These are phyloP conservation scores for Kalmanozyma brasiliensis DNA, from an alignment of 1,284 basidiomycete genomes.

Conservation along the genomic window DNA sequence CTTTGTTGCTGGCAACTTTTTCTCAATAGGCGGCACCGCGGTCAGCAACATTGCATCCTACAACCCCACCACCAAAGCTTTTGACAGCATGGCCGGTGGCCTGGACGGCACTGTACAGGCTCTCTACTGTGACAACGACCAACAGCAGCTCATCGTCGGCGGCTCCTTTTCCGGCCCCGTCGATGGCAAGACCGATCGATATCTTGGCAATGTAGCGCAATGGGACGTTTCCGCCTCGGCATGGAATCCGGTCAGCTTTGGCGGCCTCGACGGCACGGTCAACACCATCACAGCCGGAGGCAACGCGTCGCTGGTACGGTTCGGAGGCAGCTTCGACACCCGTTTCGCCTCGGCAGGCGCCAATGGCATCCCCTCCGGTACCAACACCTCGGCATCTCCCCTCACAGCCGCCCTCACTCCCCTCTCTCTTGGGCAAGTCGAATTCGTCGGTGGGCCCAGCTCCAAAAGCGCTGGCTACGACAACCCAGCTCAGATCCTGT, in stretches of 20 bases:
- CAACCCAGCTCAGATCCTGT: constrained; percentile 81
- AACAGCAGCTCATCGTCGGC: constrained; percentile 83
- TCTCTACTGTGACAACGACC: constrained; percentile 81
- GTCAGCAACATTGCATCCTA: constrained; percentile 61
- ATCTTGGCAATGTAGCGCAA: constrained; percentile 77
- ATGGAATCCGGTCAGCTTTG: constrained; percentile 83
- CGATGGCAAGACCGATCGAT: constrained; percentile 64
- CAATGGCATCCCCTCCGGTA: constrained; percentile 46
- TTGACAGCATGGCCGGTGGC: constrained; percentile 49
- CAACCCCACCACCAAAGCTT: constrained; percentile 38
- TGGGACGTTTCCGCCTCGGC: constrained; percentile 77
- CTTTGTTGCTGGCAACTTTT: constrained; percentile 68
- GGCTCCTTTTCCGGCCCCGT: constrained; percentile 76
- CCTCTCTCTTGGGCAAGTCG: constrained; percentile 70
- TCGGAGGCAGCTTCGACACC: constrained; percentile 81
- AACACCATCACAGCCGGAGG: constrained; percentile 80
- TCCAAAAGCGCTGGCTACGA: constrained; percentile 75
- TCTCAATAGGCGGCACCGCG: constrained; percentile 53
- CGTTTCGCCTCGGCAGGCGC: constrained; percentile 72
- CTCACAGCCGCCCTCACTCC: constrained; percentile 65
- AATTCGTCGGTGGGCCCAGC: constrained; percentile 79
- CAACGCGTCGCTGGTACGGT: constrained; percentile 80
- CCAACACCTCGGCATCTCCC: constrained; percentile 71
- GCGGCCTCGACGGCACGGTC: constrained; percentile 83
- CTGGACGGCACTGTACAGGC: constrained; percentile 77